A percentile compares a stretch with the other conserved stretches of the same genome.
Evolutionary conservation across 805 yeast species (phyloP).

Genomic region (Myxozyma udenii): DNA sequence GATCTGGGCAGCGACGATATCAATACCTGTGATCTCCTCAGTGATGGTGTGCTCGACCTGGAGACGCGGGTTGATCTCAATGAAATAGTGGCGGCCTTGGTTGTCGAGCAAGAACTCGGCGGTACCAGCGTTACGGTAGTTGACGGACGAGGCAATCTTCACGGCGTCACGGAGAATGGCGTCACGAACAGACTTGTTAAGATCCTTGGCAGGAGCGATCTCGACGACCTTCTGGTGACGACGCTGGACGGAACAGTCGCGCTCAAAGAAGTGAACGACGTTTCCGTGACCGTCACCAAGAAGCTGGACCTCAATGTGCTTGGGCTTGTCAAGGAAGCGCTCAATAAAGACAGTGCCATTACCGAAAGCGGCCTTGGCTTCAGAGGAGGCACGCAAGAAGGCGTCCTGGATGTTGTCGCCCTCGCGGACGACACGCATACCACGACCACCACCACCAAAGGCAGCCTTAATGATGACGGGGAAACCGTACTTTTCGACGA

Average conservation of each 20-base stretch:
- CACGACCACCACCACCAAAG: conserved; percentile 99
- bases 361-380: conserved; percentile 94
- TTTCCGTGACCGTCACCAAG: conserved; percentile 92
- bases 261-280: conserved; percentile 90
- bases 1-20: conserved; percentile 95
- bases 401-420: conserved; percentile 93
- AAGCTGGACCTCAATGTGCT: conserved; percentile 96
- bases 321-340: conserved; percentile 90
- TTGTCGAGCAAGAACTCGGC: conserved; percentile 94
- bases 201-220: conserved; percentile 93
- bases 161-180: conserved; percentile 95
- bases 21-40: conserved; percentile 98
- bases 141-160: conserved; percentile 79
- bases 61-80: conserved; percentile 95
- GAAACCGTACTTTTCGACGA: conserved; percentile 80
- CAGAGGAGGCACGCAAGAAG: conserved; percentile 87
- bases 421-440: conserved; percentile 98
- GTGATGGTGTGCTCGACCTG: conserved; percentile 99
- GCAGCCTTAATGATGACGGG: conserved; percentile 99
- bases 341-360: conserved; percentile 98
- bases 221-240: conserved; percentile 99
- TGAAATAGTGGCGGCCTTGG: conserved; percentile 93
- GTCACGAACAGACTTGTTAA: conserved; percentile 79
- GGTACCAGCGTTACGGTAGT: conserved; percentile 96
- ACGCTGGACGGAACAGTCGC: conserved; percentile 99